A percentile compares a stretch with the other conserved stretches of the same genome.
phyloP scores from a whole-genome alignment of 768 basidiomycete species.

The Hysterangium stoloniferum region DNA sequence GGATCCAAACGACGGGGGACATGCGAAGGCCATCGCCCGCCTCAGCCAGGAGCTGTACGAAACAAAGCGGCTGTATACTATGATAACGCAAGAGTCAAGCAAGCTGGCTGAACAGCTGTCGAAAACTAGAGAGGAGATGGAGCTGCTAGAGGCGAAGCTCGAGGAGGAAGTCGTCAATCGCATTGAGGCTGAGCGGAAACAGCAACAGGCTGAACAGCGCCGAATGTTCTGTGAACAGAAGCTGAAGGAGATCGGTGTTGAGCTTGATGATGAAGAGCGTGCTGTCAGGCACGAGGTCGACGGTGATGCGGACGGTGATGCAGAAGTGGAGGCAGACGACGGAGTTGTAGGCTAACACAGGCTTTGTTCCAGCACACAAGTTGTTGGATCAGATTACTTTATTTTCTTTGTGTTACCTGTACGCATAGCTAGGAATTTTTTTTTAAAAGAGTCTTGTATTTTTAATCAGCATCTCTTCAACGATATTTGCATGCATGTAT shows the following conservation, averaged over 20 bases:
- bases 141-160: constrained; percentile 1
- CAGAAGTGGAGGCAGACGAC: constrained; percentile 1
- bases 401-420: no score
- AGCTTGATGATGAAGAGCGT: neutral
- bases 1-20: neutral
- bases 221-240: neutral
- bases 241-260: neutral
- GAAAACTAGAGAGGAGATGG: constrained; percentile 5
- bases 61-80: constrained; percentile 3
- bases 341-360: no score
- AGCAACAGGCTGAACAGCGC: neutral
- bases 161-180: neutral
- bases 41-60: constrained; percentile 8
- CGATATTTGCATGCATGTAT: no score
- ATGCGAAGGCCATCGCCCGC: neutral
- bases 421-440: no score
- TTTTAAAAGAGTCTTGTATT: no score
- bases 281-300: constrained; percentile 1
- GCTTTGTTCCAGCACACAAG: no score
- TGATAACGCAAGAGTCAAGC: constrained; percentile 2
- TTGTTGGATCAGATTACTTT: no score
- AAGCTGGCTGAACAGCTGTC: constrained; percentile 11
- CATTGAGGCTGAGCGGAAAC: constrained; percentile 1
- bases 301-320: constrained; percentile 5
- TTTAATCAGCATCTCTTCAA: no score